These are phyloP conservation scores for Bolboschoenus planiculmis DNA, from an alignment of 176 grass and related monocot genomes.

Conservation along the genomic window DNA sequence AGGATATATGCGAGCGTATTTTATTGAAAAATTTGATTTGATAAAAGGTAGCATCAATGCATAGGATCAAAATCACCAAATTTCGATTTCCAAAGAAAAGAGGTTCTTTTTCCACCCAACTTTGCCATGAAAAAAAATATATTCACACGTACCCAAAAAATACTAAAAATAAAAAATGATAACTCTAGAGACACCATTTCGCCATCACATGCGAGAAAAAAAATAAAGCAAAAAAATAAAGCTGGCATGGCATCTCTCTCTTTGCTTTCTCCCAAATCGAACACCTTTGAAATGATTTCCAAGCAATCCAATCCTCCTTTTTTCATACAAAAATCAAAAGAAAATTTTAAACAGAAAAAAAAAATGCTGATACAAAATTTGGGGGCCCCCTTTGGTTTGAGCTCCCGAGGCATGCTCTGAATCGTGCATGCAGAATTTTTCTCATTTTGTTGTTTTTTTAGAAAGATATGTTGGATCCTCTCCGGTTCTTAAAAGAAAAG, in stretches of 20 bases:
- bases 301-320: conserved; percentile 44
- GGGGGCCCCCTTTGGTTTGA: conserved; percentile 35
- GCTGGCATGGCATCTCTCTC: conserved; percentile 19
- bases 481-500: neutral
- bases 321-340: conserved; percentile 27
- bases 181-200: neutral
- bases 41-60: conserved; percentile 23
- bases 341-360: neutral
- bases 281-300: conserved; percentile 49
- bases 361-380: neutral
- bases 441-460: neutral
- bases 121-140: conserved; percentile 18
- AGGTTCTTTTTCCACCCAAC: neutral
- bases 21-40: neutral
- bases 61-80: conserved; percentile 15
- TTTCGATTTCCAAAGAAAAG: conserved; percentile 22
- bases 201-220: conserved; percentile 15
- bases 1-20: neutral
- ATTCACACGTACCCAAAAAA: conserved; percentile 19
- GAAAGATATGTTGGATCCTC: too few species aligned
- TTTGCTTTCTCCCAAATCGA: conserved; percentile 18
- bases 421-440: conserved; percentile 30
- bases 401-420: conserved; percentile 54
- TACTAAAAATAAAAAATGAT: neutral
- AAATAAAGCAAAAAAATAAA: conserved; percentile 5